phyloP scores from a whole-genome alignment of 495 filamentous ascomycete species.

The Talaromyces trachyspermus region DNA sequence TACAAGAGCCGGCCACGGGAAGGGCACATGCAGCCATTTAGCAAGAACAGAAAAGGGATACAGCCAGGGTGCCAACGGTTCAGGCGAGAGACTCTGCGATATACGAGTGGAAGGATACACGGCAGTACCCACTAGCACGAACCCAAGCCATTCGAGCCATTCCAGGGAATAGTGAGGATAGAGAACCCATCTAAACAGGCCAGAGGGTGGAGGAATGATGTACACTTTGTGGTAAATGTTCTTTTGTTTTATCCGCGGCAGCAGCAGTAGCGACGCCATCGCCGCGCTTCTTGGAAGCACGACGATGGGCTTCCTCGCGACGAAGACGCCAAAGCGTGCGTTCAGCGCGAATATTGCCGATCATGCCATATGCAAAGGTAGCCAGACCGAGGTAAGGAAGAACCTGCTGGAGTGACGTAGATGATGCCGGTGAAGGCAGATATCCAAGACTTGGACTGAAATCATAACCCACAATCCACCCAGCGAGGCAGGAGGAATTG shows the following conservation, averaged over 20 bases:
- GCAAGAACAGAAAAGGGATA: conserved; percentile 46
- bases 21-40: conserved; percentile 17
- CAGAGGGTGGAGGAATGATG: conserved; percentile 75
- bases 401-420: background rate
- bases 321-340: conserved; percentile 53
- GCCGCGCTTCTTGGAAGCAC: conserved; percentile 37
- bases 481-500: conserved; percentile 69
- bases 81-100: conserved; percentile 6
- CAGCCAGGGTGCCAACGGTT: conserved; percentile 39
- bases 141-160: conserved; percentile 94
- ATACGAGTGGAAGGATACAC: conserved; percentile 16
- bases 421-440: conserved; percentile 9
- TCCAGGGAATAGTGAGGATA: conserved; percentile 92
- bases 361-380: conserved; percentile 61
- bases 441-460: background rate
- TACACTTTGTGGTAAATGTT: conserved; percentile 70
- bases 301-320: conserved; percentile 35
- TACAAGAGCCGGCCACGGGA: conserved; percentile 58
- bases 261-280: conserved; percentile 21
- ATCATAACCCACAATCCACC: conserved; percentile 62
- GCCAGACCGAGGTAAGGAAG: conserved; percentile 40
- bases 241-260: conserved; percentile 17
- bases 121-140: conserved; percentile 55
- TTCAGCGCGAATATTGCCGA: conserved; percentile 73
- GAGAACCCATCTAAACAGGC: conserved; percentile 73